phyloP scores from a whole-genome alignment of 805 yeast species.

The Saturnispora bothae region DNA sequence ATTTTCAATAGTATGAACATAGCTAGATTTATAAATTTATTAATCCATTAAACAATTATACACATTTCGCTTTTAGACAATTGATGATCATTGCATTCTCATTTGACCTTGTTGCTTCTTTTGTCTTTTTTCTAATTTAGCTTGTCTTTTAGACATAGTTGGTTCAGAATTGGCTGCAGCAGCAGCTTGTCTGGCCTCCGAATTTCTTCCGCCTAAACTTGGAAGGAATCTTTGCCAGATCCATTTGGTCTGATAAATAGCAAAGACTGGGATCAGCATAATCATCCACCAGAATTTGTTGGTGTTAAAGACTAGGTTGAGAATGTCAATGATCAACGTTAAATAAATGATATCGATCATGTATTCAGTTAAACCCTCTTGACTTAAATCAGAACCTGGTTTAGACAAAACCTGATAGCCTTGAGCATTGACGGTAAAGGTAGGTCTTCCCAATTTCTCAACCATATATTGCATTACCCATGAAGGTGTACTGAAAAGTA shows the following conservation, averaged over 20 bases:
- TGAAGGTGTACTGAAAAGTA: conserved; percentile 34
- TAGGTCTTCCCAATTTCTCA: conserved; percentile 55
- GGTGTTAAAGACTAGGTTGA: conserved; percentile 44
- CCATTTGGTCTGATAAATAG: conserved; percentile 36
- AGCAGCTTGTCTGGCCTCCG: background rate
- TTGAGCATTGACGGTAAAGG: conserved; percentile 28
- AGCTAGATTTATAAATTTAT: too few species aligned
- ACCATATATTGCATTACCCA: conserved; percentile 38
- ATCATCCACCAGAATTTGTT: conserved; percentile 52
- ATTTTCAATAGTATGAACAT: too few species aligned
- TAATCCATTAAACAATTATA: too few species aligned
- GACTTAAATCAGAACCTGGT: conserved; percentile 53
- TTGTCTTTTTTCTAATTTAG: conserved; percentile 29
- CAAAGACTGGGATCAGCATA: conserved; percentile 42
- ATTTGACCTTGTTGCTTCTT: conserved; percentile 1
- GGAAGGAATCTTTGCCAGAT: conserved; percentile 16
- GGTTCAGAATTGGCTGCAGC: conserved; percentile 6
- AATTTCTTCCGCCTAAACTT: background rate
- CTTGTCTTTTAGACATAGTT: conserved; percentile 27
- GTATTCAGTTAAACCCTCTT: conserved; percentile 59
- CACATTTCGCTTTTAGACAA: too few species aligned
- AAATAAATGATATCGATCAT: conserved; percentile 60
- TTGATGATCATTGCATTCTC: background rate
- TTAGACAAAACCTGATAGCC: conserved; percentile 32
- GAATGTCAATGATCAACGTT: conserved; percentile 46